Base-by-base conservation (phyloP, 1,284 basidiomycete species). In the Trametes pubescens region DNA sequence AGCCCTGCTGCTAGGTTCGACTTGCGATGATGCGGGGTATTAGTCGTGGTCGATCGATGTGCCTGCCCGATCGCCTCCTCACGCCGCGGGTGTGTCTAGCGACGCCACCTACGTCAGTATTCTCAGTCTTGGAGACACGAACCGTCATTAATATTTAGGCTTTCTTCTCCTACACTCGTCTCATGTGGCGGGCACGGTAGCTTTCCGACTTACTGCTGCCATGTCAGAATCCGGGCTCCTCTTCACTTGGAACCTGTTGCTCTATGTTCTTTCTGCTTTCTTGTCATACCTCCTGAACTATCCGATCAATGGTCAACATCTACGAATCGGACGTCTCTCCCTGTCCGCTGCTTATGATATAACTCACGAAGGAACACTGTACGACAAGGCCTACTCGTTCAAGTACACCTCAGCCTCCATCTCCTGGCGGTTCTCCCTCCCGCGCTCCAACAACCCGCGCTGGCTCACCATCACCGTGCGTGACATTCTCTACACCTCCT, bases 401-500 rank as follows among this genome's bases (percentile, higher is more conserved):
- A 57, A 57, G 18, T 74, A 71, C 62, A 62, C 59, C 11, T 49
- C 64, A 7, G 40, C 66, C 14, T 49, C 60, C 21, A 51, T 73
- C 1, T 62, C 52, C 48, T 43, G 81, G 51, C 59, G 58, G 18
- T 70, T 79, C 44, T 75, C 78, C 65, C 29, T 77, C 18, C 81
- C 81, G n/a, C 65, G 58, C 8, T 66, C 65, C 22, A 57, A 69
- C 3, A 62, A 73, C 24, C 79, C 77, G 3, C 74, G 73, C n/a
- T 80, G 78, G 74, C 58, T 75, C 4, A 75, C 76, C 3, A 62
- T 80, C 47, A 72, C 66, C 6, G 67, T 72, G 18, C 32, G 73
- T 24, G 69, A 73, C 48, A 73, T 77, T 49, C 69, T 78, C 34
- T 79, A 78, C 68, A 72, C 66, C 46, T 78, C 79, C 51, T 62